Percentiles rank a stretch among this genome's conserved stretches.
These are phyloP conservation scores for Arthroderma sp. DNA, from an alignment of 2,329 filamentous ascomycete species.

Conservation along the genomic window DNA sequence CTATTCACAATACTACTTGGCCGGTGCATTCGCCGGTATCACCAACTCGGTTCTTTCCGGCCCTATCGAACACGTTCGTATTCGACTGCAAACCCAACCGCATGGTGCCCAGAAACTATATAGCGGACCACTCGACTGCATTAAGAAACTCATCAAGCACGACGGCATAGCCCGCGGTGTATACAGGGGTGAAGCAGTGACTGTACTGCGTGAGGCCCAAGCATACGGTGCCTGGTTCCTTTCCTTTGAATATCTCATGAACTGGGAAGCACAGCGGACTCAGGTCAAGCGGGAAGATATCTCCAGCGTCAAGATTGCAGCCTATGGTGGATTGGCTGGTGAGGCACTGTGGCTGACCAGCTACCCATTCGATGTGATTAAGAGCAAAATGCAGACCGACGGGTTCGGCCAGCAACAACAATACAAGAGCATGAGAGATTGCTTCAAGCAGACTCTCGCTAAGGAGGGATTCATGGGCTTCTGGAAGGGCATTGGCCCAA, in stretches of 20 bases:
- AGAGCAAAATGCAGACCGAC: constrained; percentile 99
- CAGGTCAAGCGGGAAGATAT: constrained; percentile 61
- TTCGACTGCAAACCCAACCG: constrained; percentile 89
- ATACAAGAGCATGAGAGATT: constrained; percentile 76
- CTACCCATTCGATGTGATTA: constrained; percentile 93
- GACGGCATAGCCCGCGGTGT: constrained; percentile 59
- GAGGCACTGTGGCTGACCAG: constrained; percentile 87
- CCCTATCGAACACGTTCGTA: constrained; percentile 94
- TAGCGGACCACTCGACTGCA: constrained; percentile 74
- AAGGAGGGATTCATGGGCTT: constrained; percentile 70
- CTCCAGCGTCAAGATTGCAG: constrained; percentile 69
- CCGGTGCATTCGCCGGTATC: constrained; percentile 84
- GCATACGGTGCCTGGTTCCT: constrained; percentile 96
- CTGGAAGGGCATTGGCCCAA: constrained; percentile 89
- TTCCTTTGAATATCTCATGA: constrained; percentile 93
- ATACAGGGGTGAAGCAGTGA: constrained; percentile 80
- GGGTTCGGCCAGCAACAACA: constrained; percentile 61
- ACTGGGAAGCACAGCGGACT: constrained; percentile 69
- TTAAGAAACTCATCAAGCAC: constrained; percentile 61
- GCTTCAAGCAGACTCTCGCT: constrained; percentile 70
- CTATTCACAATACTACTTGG: constrained; percentile 76
- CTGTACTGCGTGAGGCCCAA: constrained; percentile 74
- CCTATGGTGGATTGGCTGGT: constrained; percentile 85
- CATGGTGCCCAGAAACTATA: constrained; percentile 72
- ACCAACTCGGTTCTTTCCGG: constrained; percentile 79